phyloP scores from a whole-genome alignment of 2,329 filamentous ascomycete species.

The Neofusicoccum cordaticola region DNA sequence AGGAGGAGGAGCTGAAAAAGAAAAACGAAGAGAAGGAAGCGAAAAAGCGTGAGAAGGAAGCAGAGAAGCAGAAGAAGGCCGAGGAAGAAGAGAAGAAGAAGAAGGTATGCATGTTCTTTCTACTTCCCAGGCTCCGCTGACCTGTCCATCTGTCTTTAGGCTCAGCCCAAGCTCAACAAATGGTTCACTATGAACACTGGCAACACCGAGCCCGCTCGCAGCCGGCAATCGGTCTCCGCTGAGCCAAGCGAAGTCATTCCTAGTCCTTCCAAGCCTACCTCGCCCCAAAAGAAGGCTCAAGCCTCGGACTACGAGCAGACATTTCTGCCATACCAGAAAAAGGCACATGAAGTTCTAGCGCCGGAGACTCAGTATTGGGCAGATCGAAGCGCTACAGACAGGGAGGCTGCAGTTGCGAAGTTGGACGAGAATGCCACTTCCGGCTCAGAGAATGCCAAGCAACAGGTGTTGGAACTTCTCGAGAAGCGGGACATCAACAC shows the following conservation, averaged over 20 bases:
- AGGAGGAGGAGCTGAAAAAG: slow-evolving; percentile 18
- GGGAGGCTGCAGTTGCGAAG: slow-evolving; percentile 28
- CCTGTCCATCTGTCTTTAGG: slow-evolving; percentile 23
- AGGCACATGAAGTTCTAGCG: slow-evolving; percentile 70
- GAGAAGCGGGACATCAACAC: background rate
- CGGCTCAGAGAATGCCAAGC: background rate
- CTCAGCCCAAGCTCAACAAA: slow-evolving; percentile 42
- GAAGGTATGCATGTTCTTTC: slow-evolving; percentile 34
- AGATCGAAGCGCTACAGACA: slow-evolving; percentile 24
- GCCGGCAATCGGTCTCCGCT: slow-evolving; percentile 26
- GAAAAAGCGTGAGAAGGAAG: slow-evolving; percentile 47
- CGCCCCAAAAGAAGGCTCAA: slow-evolving; percentile 25
- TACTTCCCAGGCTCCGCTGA: background rate
- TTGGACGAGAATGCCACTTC: slow-evolving; percentile 26
- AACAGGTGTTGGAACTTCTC: background rate
- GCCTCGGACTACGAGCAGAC: slow-evolving; percentile 52
- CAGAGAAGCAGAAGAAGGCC: slow-evolving; percentile 27
- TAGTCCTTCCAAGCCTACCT: background rate
- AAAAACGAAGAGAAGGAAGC: slow-evolving; percentile 42
- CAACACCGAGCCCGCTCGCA: background rate
- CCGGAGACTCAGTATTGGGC: slow-evolving; percentile 40
- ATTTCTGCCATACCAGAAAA: slow-evolving; percentile 80
- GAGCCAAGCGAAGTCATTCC: slow-evolving; percentile 20
- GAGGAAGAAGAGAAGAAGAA: slow-evolving; percentile 36
- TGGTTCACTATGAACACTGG: slow-evolving; percentile 42